Evolutionary conservation across 2,329 filamentous ascomycete species (phyloP).

Genomic region (Fusarium sambucinum): DNA sequence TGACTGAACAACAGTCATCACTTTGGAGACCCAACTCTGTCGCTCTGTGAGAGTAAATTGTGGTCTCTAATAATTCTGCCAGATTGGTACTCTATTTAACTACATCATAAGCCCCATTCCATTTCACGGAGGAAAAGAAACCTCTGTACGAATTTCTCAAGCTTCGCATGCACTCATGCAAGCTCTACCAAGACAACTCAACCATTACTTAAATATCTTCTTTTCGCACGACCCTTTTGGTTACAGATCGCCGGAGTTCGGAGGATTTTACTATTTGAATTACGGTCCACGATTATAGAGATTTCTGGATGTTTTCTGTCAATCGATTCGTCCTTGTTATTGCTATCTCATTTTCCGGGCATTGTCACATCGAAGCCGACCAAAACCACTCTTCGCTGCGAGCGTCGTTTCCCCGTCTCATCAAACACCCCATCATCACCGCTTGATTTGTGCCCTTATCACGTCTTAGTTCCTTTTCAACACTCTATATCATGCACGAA

Average conservation of each 20-base stretch:
- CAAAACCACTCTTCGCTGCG: background rate
- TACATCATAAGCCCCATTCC: slow-evolving; percentile 34
- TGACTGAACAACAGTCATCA: slow-evolving; percentile 46
- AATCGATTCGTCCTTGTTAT: slow-evolving; percentile 12
- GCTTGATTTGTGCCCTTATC: slow-evolving; percentile 10
- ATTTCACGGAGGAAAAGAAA: slow-evolving; percentile 28
- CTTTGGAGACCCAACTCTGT: slow-evolving; percentile 1
- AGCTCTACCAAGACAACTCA: slow-evolving; percentile 2
- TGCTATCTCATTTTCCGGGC: slow-evolving; percentile 11
- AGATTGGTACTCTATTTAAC: slow-evolving; percentile 40
- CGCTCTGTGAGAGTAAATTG: slow-evolving; percentile 19
- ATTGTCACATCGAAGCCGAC: slow-evolving; percentile 5
- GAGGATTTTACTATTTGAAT: slow-evolving; percentile 42
- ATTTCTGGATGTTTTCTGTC: slow-evolving; percentile 39
- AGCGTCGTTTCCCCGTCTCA: background rate
- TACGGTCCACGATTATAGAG: slow-evolving; percentile 45
- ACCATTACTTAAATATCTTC: slow-evolving; percentile 10
- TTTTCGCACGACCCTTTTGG: slow-evolving; percentile 26
- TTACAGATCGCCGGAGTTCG: slow-evolving; percentile 42
- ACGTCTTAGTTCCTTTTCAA: slow-evolving; percentile 1
- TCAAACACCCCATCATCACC: slow-evolving; percentile 6
- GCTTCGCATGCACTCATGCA: slow-evolving; percentile 9
- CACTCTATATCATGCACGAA: slow-evolving; percentile 36
- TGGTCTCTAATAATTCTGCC: slow-evolving; percentile 19
- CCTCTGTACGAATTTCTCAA: slow-evolving; percentile 31